Conservation (phyloP, 495 filamentous ascomycete genomes). For the Xanthoparmelia taractica region DNA sequence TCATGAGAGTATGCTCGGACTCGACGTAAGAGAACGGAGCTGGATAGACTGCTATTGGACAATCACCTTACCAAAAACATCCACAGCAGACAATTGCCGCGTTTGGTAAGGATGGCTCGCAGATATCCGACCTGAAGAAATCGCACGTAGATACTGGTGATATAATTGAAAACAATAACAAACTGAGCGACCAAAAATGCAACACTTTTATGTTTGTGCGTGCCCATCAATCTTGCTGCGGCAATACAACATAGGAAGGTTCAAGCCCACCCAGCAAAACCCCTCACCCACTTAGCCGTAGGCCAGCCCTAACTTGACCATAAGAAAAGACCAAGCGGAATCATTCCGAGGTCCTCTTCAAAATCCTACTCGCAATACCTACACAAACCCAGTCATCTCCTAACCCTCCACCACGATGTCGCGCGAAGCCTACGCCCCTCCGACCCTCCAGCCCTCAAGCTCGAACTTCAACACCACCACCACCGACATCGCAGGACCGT, state of each 20-base stretch:
- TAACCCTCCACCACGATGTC: conserved; percentile 38
- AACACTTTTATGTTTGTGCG: no score
- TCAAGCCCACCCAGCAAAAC: no score
- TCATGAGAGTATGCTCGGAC: not conserved
- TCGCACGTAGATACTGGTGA: no score
- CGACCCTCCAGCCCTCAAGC: conserved; percentile 30
- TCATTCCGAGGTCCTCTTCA: no score
- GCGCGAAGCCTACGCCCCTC: conserved; percentile 55
- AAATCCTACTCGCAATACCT: not conserved
- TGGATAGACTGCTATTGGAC: not conserved
- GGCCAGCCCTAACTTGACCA: no score
- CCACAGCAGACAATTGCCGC: not conserved
- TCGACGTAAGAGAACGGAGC: not conserved
- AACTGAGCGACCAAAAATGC: no score
- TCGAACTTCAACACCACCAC: conserved; percentile 16
- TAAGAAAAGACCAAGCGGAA: no score
- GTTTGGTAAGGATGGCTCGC: not conserved
- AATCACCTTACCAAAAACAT: not conserved
- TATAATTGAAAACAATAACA: no score
- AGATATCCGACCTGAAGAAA: not conserved
- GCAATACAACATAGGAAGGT: no score
- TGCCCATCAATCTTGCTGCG: no score
- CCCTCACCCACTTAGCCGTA: no score
- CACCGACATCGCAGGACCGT: conserved; percentile 20
- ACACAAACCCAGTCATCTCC: not conserved